Base-by-base conservation (phyloP, 2,329 filamentous ascomycete genomes). In the Didymella pinodella region DNA sequence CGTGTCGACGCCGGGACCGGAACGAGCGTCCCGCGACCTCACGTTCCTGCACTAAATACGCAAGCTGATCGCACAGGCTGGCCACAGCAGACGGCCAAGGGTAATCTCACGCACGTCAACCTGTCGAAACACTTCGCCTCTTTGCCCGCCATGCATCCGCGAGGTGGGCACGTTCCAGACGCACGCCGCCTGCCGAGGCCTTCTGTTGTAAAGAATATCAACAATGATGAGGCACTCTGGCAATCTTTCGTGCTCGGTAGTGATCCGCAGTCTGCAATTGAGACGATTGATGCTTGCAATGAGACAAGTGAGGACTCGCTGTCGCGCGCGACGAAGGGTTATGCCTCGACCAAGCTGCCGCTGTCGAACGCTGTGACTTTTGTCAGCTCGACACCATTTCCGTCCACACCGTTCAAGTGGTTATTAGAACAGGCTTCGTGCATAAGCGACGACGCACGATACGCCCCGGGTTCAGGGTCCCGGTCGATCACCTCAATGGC, bases 181-280 rank as follows among this genome's bases (percentile, higher is more conserved):
- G 52, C 51, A 55, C 52, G 52, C 18, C 25, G 44, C 48, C 8
- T 48, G 20, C 22, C 18, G 36, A 41, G 44, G 43, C 32, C 41
- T 50, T 22, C 11, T 49, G 47, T 44, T 43, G 29, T 29, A n/a
- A 49, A 54, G 54, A 47, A 32, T 26, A 28, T 54, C 31, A 49
- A 66, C 29, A 59, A 65, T 12, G 64, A 67, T 40, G 74, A 76
- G 48, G 57, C 58, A 48, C 53, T 74, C 32, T 78, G 76, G 76
- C 72, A 60, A 62, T 65, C 53, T 12, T 75, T 76, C 43, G 70
- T 75, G 26, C 70, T 77, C 44, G 71, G 67, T 20, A 66, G 63
- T 40, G 65, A 68, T 28, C 18, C 31, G n/a, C 34, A 60, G n/a
- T 56, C 57, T 44, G 26, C 48, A 18, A 44, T 22, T 8, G 54